Conservation (phyloP, 176 grass and related monocot species). For the Oryza brachyantha region DNA sequence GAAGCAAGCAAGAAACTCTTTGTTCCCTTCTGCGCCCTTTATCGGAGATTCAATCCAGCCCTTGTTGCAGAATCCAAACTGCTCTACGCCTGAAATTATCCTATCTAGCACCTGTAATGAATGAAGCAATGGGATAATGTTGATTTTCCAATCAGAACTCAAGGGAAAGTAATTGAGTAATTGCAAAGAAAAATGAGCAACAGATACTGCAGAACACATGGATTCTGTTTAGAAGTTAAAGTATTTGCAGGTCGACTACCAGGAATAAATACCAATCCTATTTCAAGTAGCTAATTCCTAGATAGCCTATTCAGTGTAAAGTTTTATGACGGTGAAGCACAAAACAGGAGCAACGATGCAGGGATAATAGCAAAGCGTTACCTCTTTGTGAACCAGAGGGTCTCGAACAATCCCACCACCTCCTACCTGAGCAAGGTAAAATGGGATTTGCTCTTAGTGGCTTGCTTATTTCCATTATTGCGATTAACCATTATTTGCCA, state of each 20-base stretch:
- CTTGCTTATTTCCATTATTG: background rate
- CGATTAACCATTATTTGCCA: background rate
- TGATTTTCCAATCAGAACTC: background rate
- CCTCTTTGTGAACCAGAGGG: conserved; percentile 89
- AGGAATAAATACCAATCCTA: background rate
- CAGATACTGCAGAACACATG: background rate
- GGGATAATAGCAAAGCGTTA: conserved; percentile 27
- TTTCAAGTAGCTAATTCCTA: background rate
- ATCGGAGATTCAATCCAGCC: conserved; percentile 93
- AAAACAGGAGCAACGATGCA: background rate
- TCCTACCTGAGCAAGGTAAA: conserved; percentile 61
- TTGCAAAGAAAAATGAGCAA: background rate
- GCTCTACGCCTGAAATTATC: conserved; percentile 85
- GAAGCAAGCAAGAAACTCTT: conserved; percentile 73
- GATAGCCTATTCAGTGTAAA: background rate
- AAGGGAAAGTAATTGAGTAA: background rate
- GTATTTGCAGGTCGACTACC: background rate
- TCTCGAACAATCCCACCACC: conserved; percentile 89
- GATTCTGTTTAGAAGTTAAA: background rate
- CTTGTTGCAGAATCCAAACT: conserved; percentile 70
- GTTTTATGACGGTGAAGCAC: background rate
- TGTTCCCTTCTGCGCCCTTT: conserved; percentile 87
- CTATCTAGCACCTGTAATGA: conserved; percentile 71
- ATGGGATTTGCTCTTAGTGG: background rate
- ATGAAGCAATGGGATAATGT: background rate